Conservation (phyloP, 1,139 yeast genomes). For the Diutina pseudorugosa region DNA sequence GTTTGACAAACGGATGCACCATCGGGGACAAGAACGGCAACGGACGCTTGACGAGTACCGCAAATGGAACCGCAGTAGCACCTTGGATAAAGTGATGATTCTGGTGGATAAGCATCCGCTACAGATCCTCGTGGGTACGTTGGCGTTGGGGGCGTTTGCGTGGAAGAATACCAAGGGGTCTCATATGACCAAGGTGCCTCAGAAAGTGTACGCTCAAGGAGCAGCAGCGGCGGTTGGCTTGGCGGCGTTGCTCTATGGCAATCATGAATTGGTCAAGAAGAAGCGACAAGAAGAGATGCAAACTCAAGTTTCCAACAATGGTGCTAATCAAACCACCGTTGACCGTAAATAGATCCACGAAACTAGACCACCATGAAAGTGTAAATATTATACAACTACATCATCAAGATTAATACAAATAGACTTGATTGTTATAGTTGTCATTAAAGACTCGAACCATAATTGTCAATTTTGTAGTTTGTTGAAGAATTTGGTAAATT, state of each 20-base stretch:
- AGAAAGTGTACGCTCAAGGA: background rate
- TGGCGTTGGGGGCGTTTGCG: conserved; percentile 6
- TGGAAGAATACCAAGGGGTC: background rate
- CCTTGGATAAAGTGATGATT: conserved; percentile 9
- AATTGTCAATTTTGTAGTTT: no score
- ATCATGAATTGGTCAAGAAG: background rate
- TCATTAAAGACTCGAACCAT: background rate
- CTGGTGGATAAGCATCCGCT: conserved; percentile 8
- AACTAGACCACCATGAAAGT: no score
- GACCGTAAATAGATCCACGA: background rate
- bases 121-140: conserved; percentile 9
- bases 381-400: no score
- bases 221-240: background rate
- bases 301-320: background rate
- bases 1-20: conserved; percentile 29
- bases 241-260: background rate
- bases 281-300: background rate
- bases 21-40: conserved; percentile 18
- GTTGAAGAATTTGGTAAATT: background rate
- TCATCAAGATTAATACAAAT: no score
- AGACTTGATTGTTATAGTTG: no score
- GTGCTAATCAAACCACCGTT: background rate
- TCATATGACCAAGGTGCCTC: background rate
- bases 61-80: conserved; percentile 13
- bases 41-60: conserved; percentile 14